Evolutionary conservation across 2,329 filamentous ascomycete species (phyloP).

Genomic region (Chrysosphaeria jannelii): DNA sequence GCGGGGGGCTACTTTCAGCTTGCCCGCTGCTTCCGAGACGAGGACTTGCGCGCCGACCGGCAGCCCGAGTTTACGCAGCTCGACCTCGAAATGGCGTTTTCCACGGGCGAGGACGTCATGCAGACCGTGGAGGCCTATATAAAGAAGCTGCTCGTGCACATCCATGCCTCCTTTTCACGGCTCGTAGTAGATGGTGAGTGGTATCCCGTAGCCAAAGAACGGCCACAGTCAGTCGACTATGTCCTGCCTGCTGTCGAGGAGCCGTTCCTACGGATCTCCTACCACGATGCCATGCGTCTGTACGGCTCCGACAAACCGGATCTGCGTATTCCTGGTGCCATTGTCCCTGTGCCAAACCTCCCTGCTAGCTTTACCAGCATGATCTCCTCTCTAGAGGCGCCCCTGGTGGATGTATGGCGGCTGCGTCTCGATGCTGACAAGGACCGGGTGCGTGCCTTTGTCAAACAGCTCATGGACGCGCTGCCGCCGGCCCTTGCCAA

Average conservation of each 20-base stretch:
- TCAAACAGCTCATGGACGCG: constrained; percentile 32
- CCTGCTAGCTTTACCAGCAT: constrained; percentile 37
- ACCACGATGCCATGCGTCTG: constrained; percentile 43
- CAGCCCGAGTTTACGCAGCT: constrained; percentile 91
- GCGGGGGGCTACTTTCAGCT: constrained; percentile 56
- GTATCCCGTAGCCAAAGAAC: constrained; percentile 8
- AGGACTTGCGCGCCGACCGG: constrained; percentile 70
- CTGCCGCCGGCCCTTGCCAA: constrained; percentile 26
- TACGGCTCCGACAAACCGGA: constrained; percentile 91
- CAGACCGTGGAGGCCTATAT: constrained; percentile 19
- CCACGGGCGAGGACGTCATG: constrained; percentile 42
- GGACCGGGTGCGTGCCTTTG: constrained; percentile 19
- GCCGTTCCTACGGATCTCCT: constrained; percentile 31
- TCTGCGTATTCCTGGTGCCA: constrained; percentile 32
- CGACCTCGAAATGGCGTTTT: constrained; percentile 83
- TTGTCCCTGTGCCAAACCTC: constrained; percentile 32
- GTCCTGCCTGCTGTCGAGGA: no score
- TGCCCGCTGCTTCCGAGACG: constrained; percentile 81
- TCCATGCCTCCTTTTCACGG: no score
- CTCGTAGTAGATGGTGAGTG: no score
- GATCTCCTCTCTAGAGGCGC: constrained; percentile 37
- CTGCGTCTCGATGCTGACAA: constrained; percentile 25
- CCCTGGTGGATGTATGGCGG: constrained; percentile 46
- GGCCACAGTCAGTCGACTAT: constrained; percentile 5
- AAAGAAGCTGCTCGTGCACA: constrained; percentile 18